Evolutionary conservation across 2,329 filamentous ascomycete genomes (phyloP), one percentile per base, ranked within the genome.

Genomic region (Aspergillus sp.): DNA sequence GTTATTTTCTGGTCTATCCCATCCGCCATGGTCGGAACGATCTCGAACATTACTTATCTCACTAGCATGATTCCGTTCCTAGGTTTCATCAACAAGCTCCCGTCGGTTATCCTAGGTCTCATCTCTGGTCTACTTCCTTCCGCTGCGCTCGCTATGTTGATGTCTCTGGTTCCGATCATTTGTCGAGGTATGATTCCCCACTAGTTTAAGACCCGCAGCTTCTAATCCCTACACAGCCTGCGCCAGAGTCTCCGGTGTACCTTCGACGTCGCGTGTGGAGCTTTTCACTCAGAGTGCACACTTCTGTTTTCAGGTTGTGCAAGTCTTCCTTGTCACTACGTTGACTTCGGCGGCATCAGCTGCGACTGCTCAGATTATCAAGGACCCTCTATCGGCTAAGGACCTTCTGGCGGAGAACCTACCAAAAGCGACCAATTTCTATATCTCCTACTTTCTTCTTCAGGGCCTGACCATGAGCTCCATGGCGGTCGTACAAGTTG

Each of bases 401-500:
- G 79, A 79, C 10, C 79, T 95, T 5, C 81, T 97, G 9, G 89
- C 92, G 0, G 72, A 84, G 43, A 90, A 91, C 64, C 80, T 99
- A 2, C 95, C 95, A 17, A 91, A 89, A 65, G 89, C 92, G 0
- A 94, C 92, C 61, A 98, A 96, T 76, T 96, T 97, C 72, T 99
- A 97, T 76, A 89, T 98, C 13, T 92, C 90, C 0, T 99, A 97
- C 79, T 96, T 98, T 69, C 85, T 98, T 23, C 88, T 99, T 1
- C 93, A 98, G 74, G 95, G 94, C 30, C 74, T 98, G 48, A 88
- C 87, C 4, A 85, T 92, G 62, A 90, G 91, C 9, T 86, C 91
- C 0, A 84, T 87, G 51, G 85, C 90, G 0, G 76, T 97, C 2
- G 82, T 95, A 1, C 91, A 96, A 67, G 81, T 89, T 36, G 82